phyloP scores from a whole-genome alignment of 495 filamentous ascomycete species.

The Annulohypoxylon maeteangense region DNA sequence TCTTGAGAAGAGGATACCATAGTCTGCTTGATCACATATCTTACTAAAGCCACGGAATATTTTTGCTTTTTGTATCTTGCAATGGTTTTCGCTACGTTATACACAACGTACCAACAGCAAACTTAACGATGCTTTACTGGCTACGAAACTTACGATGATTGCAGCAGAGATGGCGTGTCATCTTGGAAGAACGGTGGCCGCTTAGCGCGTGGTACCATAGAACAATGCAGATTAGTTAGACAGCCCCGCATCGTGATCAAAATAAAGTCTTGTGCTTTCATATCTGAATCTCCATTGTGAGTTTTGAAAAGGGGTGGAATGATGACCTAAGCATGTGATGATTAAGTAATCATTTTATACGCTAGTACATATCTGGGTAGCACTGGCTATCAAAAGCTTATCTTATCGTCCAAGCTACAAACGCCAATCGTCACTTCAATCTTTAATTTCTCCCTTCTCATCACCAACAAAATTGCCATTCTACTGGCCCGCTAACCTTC shows the following conservation, averaged over 20 bases:
- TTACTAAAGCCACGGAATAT: slow-evolving; percentile 9
- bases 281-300: background rate
- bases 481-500: background rate
- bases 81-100: slow-evolving; percentile 13
- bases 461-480: background rate
- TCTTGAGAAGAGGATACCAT: slow-evolving; percentile 20
- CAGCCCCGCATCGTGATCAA: slow-evolving; percentile 8
- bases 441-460: background rate
- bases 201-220: slow-evolving; percentile 7
- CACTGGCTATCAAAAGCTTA: slow-evolving; percentile 14
- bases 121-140: background rate
- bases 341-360: background rate
- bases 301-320: slow-evolving; percentile 3
- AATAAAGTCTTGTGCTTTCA: background rate
- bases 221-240: slow-evolving; percentile 25
- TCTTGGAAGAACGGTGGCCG: background rate
- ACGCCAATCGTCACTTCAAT: slow-evolving; percentile 2
- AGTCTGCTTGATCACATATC: slow-evolving; percentile 34
- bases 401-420: slow-evolving; percentile 32
- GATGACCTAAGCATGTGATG: slow-evolving; percentile 20
- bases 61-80: slow-evolving; percentile 31
- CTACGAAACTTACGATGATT: background rate
- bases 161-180: background rate
- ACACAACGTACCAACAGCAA: background rate
- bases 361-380: background rate